Conservation (phyloP, 441 rosid genomes). For the Breynia disticha region DNA sequence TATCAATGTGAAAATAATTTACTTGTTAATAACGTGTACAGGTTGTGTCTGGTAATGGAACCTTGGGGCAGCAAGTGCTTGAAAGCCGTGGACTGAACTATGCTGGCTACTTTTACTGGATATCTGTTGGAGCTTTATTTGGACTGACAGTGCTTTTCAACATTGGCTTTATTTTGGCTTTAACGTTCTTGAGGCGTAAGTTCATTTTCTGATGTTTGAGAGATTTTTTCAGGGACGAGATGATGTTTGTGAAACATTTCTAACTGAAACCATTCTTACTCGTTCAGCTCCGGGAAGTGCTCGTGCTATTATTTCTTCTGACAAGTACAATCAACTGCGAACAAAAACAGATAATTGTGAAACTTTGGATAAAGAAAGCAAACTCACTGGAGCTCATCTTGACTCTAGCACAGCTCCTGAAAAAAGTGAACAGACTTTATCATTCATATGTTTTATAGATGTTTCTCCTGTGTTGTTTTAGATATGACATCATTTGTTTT, state of each 20-base stretch:
- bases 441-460: not conserved
- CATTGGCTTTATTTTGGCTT: slow-evolving; percentile 41
- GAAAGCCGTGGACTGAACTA: slow-evolving; percentile 48
- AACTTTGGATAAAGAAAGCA: slow-evolving; percentile 4
- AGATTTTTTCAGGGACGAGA: not conserved
- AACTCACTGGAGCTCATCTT: slow-evolving; percentile 5
- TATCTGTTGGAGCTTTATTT: slow-evolving; percentile 40
- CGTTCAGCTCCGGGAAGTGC: slow-evolving; percentile 51
- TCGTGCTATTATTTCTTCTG: slow-evolving; percentile 36
- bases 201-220: slow-evolving; percentile 8
- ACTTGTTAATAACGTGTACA: slow-evolving; percentile 4
- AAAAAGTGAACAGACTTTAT: slow-evolving; percentile 10
- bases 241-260: not conserved
- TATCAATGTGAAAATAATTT: slow-evolving; percentile 1
- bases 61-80: slow-evolving; percentile 36
- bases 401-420: slow-evolving; percentile 9
- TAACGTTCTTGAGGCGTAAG: slow-evolving; percentile 49
- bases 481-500: not conserved
- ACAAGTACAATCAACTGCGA: slow-evolving; percentile 25
- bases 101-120: slow-evolving; percentile 45
- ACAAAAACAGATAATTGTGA: slow-evolving; percentile 8
- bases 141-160: slow-evolving; percentile 49
- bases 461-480: not conserved
- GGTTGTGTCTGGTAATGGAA: slow-evolving; percentile 25
- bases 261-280: slow-evolving; percentile 3